Evolutionary conservation across 1,139 yeast species (phyloP).

Genomic region (Taphrina flavorubra): DNA sequence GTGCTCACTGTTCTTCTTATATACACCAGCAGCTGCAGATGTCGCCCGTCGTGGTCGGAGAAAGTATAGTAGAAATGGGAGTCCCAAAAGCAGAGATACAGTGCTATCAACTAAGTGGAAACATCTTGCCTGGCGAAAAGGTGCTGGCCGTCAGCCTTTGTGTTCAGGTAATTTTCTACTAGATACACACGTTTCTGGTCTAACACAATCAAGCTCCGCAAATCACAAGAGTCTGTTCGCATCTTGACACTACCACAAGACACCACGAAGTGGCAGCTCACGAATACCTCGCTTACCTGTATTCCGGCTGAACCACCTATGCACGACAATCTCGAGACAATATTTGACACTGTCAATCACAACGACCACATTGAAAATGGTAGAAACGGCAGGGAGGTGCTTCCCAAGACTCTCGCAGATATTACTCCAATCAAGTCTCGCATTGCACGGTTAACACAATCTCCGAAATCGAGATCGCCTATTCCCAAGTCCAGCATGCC

Average conservation of each 20-base stretch:
- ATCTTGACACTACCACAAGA: constrained; percentile 1
- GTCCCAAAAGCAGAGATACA: neutral
- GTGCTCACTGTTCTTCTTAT: neutral
- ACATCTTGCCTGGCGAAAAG: neutral
- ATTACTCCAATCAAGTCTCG: neutral
- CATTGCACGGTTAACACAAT: constrained; percentile 7
- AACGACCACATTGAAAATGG: neutral
- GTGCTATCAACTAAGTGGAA: neutral
- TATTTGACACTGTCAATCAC: neutral
- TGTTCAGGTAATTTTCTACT: neutral
- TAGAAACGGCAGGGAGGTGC: neutral
- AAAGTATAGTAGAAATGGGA: neutral
- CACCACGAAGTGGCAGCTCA: neutral
- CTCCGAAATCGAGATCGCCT: neutral
- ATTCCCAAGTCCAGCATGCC: neutral
- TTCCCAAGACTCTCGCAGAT: neutral
- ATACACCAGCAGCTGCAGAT: no score
- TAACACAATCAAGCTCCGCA: neutral
- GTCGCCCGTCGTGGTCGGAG: no score
- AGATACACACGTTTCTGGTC: no score
- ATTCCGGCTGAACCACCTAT: neutral
- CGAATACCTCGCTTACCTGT: neutral
- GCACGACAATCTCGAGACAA: neutral
- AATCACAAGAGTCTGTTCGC: neutral
- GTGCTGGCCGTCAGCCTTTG: constrained; percentile 2